A percentile compares a stretch with the other conserved stretches of the same genome.
Evolutionary conservation across 495 filamentous ascomycete species (phyloP).

Genomic region (Podospora comata): DNA sequence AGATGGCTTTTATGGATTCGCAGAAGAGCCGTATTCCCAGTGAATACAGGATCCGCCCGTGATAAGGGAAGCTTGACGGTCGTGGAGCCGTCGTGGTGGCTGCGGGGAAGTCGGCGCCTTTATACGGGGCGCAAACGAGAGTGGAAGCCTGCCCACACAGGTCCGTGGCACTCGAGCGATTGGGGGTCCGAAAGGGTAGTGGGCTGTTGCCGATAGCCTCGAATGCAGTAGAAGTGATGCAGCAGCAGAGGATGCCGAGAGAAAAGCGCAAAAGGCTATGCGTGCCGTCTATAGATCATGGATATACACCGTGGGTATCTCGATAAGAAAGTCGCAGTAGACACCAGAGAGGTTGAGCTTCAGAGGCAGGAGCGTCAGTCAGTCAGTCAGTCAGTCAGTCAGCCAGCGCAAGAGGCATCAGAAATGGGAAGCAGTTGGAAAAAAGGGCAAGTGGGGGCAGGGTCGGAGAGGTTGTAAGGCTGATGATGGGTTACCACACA

Average conservation of each 20-base stretch:
- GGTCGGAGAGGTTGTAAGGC: constrained; percentile 33
- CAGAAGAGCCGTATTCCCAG: too few relatives aligned
- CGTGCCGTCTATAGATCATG: neutral
- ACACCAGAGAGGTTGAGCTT: neutral
- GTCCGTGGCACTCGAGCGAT: neutral
- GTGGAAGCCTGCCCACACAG: constrained; percentile 20
- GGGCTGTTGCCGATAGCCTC: constrained; percentile 6
- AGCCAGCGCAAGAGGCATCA: constrained; percentile 14
- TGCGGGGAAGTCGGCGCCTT: constrained; percentile 4
- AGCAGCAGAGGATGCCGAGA: neutral
- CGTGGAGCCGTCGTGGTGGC: neutral
- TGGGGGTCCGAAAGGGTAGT: constrained; percentile 6
- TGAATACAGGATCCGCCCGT: too few relatives aligned
- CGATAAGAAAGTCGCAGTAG: neutral
- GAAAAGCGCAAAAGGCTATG: constrained; percentile 2
- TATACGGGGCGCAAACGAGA: constrained; percentile 1
- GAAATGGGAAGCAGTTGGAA: constrained; percentile 19
- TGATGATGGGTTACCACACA: constrained; percentile 22
- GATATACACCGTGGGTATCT: constrained; percentile 16
- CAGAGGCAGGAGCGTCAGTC: constrained; percentile 6
- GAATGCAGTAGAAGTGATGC: neutral
- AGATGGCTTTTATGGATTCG: too few relatives aligned
- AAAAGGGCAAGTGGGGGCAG: constrained; percentile 17
- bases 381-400: too few relatives aligned
- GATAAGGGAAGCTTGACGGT: too few relatives aligned